Conservation (phyloP, 345 rosid species). For the Populus davidiana region DNA sequence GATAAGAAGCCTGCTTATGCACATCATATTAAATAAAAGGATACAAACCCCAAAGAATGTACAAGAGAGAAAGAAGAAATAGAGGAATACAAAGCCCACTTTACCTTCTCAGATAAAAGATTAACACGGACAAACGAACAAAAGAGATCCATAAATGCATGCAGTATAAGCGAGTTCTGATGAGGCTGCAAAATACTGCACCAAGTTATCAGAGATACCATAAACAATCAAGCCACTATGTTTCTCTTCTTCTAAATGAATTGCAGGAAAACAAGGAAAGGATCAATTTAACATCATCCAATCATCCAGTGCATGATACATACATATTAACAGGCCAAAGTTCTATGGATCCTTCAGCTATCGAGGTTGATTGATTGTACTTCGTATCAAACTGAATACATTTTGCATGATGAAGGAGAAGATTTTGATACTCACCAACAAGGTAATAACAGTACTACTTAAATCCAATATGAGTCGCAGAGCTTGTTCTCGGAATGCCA, state of each 20-base stretch:
- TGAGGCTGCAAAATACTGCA: slow-evolving; percentile 91
- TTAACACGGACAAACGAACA: slow-evolving; percentile 93
- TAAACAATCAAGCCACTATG: slow-evolving; percentile 17
- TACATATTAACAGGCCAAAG: slow-evolving; percentile 7
- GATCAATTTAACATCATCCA: not conserved
- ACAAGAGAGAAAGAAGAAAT: not conserved
- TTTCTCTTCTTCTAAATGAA: slow-evolving; percentile 20
- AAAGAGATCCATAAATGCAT: slow-evolving; percentile 98
- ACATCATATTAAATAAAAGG: not conserved
- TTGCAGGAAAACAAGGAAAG: not conserved
- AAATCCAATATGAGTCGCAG: slow-evolving; percentile 92
- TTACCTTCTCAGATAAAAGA: slow-evolving; percentile 95
- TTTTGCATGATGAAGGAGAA: slow-evolving; percentile 21
- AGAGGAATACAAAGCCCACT: slow-evolving; percentile 19
- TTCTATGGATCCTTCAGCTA: not conserved
- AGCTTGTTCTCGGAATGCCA: slow-evolving; percentile 98
- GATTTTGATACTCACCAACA: slow-evolving; percentile 69
- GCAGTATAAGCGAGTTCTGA: slow-evolving; percentile 95
- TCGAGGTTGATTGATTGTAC: not conserved
- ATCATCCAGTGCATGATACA: slow-evolving; percentile 7
- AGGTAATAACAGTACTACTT: slow-evolving; percentile 94
- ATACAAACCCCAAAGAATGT: not conserved
- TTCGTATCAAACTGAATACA: not conserved
- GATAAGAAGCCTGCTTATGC: not conserved
- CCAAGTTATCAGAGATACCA: slow-evolving; percentile 58